Conservation (phyloP, 768 basidiomycete species). For the Exidia glandulosa region DNA sequence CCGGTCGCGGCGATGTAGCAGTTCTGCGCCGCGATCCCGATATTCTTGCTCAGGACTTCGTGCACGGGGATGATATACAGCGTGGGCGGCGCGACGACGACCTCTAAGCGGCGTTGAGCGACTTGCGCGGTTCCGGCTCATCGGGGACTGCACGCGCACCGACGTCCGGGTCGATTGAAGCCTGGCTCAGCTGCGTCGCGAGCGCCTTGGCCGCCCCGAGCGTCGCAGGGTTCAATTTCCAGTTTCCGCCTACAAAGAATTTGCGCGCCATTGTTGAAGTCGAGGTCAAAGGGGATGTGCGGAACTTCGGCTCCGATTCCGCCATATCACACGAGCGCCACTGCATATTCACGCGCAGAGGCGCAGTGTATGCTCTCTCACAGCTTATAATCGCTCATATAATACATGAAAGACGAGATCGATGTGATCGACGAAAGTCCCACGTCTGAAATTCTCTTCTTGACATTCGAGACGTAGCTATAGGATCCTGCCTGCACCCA, state of each 20-base stretch:
- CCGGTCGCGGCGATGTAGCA: constrained; percentile 73
- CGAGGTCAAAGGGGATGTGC: neutral
- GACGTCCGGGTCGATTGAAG: constrained; percentile 61
- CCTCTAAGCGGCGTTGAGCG: constrained; percentile 51
- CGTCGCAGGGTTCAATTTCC: constrained; percentile 89
- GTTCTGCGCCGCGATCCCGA: constrained; percentile 87
- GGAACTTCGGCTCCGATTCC: neutral
- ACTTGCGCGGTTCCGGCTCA: neutral
- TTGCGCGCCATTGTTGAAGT: constrained; percentile 57
- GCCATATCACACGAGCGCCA: neutral
- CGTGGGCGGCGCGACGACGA: constrained; percentile 85
- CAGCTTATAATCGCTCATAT: no score
- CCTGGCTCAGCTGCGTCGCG: constrained; percentile 62
- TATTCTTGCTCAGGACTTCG: constrained; percentile 46
- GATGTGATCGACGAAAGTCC: no score
- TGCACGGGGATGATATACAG: constrained; percentile 75
- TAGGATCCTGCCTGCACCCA: no score
- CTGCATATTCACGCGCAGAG: no score
- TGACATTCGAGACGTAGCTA: no score
- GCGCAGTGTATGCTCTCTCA: no score
- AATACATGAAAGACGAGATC: no score
- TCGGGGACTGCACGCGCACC: constrained; percentile 36
- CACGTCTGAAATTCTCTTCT: no score
- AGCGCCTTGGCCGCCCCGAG: constrained; percentile 54
- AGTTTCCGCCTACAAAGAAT: constrained; percentile 96